Conservation (phyloP, 352 stramenopile genomes). For the Phytophthora sojae region DNA sequence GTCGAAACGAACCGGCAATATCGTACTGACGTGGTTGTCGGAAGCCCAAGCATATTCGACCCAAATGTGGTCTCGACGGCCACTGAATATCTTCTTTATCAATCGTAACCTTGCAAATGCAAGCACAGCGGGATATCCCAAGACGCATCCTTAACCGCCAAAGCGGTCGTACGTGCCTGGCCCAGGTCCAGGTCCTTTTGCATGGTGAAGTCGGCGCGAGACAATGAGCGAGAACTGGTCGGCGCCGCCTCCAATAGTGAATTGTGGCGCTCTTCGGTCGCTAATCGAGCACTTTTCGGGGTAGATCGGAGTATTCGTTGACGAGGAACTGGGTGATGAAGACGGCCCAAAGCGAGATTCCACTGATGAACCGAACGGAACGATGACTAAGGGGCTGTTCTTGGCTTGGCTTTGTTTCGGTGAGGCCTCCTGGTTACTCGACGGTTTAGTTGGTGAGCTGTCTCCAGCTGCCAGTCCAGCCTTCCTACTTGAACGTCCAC, state of each 20-base stretch:
- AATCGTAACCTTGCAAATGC: no score
- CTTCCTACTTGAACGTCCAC: not conserved
- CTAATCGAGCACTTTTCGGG: slow-evolving; percentile 36
- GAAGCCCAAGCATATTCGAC: no score
- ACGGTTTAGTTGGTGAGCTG: not conserved
- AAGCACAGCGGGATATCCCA: no score
- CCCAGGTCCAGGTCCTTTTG: slow-evolving; percentile 33
- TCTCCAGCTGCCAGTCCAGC: not conserved
- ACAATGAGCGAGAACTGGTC: slow-evolving; percentile 54
- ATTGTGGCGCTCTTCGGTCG: slow-evolving; percentile 26
- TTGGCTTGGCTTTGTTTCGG: slow-evolving; percentile 7
- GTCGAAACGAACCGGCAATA: no score
- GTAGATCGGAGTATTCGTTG: slow-evolving; percentile 22
- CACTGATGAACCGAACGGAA: slow-evolving; percentile 45
- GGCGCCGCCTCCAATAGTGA: slow-evolving; percentile 33
- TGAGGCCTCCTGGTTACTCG: slow-evolving; percentile 12
- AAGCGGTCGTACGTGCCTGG: slow-evolving; percentile 51
- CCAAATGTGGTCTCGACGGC: no score
- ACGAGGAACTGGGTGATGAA: slow-evolving; percentile 2
- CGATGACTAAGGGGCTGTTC: not conserved
- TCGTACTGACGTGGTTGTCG: no score
- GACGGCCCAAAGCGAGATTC: slow-evolving; percentile 36
- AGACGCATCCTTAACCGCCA: slow-evolving; percentile 25
- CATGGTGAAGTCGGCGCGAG: slow-evolving; percentile 33
- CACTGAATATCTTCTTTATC: no score